Base-by-base conservation (phyloP, 257 asterid genomes). In the Cruciata laevipes region DNA sequence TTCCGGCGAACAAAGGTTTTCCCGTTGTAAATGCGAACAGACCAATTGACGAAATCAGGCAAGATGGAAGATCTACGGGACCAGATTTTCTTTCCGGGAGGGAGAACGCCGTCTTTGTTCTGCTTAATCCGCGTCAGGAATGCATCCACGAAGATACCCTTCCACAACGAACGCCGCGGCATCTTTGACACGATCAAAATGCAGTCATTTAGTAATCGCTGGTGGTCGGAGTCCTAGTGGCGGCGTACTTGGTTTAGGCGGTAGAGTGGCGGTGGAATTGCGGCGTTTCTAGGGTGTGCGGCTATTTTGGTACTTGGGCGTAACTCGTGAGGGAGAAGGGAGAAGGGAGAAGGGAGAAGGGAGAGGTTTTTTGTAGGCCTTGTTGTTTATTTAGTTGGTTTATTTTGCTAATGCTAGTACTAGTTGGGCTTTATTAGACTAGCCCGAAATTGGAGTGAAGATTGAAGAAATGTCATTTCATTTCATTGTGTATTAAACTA, bases 111-210 rank as follows among this genome's bases (percentile, higher is more conserved):
- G 16, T 32, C 66, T 16, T 58, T 58, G 9, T 10, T 31, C 24
- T 31, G 44, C 47, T 61, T 61, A 47, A 61, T 61, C 47, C 66
- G 20, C 25, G 66, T 14, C 44, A 61, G 66, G 66, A 61, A 61
- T 31, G 66, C 66, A 61, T 61, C 66, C 5, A 61, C 47, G 20
- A 61, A 61, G 10, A 32, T 31, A 6, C 66, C 66, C 66, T 61
- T 61, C 66, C 66, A 61, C 17, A 61, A 3, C 66, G 66, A 61
- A 17, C 66, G 66, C 47, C 66, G 44, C 66, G 66, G 66, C 66
- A 61, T 61, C 13, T 14, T 47, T 8, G 47, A 20, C 44, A 17
- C 13, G 38, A 61, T 61, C 47, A 61, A 31, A 61, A 61, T 47
- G 20, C 38, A 17, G 47, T 16, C 21, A 61, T 11, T 17, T 5